Evolutionary conservation across 352 stramenopile genomes (phyloP).

Genomic region (Globisporangium parvum): DNA sequence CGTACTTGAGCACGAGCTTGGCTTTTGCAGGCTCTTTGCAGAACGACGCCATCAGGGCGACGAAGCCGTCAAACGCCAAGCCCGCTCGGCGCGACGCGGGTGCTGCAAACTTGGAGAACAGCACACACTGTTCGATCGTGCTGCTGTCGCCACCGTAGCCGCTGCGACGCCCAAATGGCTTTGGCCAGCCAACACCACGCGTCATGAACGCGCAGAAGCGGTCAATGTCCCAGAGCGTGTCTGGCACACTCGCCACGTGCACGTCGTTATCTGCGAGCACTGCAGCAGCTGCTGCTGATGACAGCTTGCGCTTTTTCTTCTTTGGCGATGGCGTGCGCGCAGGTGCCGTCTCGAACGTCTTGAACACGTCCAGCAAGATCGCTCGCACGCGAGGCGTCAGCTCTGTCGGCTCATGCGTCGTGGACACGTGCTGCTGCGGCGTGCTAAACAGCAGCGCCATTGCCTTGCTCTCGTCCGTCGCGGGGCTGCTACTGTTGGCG

Average conservation of each 20-base stretch:
- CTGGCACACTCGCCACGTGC: neutral
- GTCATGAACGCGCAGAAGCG: conserved; percentile 53
- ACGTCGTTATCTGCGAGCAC: neutral
- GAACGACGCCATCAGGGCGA: conserved; percentile 33
- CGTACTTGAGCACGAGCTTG: conserved; percentile 40
- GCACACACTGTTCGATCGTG: conserved; percentile 33
- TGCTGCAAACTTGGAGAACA: conserved; percentile 65
- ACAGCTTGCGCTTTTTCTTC: conserved; percentile 47
- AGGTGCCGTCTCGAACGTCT: conserved; percentile 22
- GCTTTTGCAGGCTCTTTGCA: conserved; percentile 36
- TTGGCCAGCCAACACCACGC: conserved; percentile 9
- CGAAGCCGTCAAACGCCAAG: conserved; percentile 34
- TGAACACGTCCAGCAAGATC: conserved; percentile 33
- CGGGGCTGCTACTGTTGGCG: neutral
- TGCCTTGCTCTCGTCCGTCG: conserved; percentile 2
- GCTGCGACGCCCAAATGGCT: conserved; percentile 1
- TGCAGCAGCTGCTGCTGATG: conserved; percentile 1
- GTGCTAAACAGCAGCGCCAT: conserved; percentile 3
- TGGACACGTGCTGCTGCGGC: conserved; percentile 5
- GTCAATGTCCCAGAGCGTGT: conserved; percentile 46
- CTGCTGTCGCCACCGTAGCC: neutral
- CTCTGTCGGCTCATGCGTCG: conserved; percentile 15
- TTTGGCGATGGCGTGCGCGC: conserved; percentile 23
- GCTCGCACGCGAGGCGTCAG: conserved; percentile 20
- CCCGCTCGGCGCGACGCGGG: conserved; percentile 22